Evolutionary conservation across 768 basidiomycete genomes (phyloP), one percentile per base, ranked within the genome.

Genomic region (Auricularia sp.): DNA sequence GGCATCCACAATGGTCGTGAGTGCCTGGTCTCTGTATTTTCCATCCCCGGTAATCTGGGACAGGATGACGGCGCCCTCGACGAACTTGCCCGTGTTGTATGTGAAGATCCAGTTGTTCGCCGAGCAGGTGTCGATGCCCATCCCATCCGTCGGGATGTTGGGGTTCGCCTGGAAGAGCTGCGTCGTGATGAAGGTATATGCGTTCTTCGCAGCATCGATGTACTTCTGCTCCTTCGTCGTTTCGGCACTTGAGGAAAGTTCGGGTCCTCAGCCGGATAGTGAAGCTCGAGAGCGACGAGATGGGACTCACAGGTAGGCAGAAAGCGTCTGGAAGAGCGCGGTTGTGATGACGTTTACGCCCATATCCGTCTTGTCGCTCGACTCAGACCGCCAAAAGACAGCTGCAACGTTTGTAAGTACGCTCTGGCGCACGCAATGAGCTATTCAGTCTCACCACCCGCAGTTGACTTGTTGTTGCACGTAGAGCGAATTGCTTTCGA

Each of bases 321-420:
- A 18, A 18, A 47, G 56, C 58, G 37, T 47, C n/a, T 34, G 56
- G 24, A 42, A 13, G 29, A 47, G 42, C 10, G 63, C 62, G 39
- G 58, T 59, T 6, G 61, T 44, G 33, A 18, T 67, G 76, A 81
- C 83, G 3, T 81, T 82, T 24, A 82, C 77, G 3, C 82, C 82
- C 65, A 83, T 83, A 62, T 83, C 75, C 6, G 69, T 65, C 44
- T 75, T 72, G 64, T 83, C 80, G 64, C 77, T 75, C 0, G 71
- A 63, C 0, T 78, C 78, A 2, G 82, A 80, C 18, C 81, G 75
- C 82, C 82, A 84, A 68, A 85, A 85, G 18, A 85, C 83, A 7
- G 54, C 54, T 54, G 54, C 2, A 29, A 29, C 29, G 2, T 2
- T 29, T 29, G 29, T 29, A 29, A 29, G 29, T 29, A 29, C 29